Evolutionary conservation across 2,329 filamentous ascomycete species (phyloP).

Genomic region (Sphaerulina populicola): DNA sequence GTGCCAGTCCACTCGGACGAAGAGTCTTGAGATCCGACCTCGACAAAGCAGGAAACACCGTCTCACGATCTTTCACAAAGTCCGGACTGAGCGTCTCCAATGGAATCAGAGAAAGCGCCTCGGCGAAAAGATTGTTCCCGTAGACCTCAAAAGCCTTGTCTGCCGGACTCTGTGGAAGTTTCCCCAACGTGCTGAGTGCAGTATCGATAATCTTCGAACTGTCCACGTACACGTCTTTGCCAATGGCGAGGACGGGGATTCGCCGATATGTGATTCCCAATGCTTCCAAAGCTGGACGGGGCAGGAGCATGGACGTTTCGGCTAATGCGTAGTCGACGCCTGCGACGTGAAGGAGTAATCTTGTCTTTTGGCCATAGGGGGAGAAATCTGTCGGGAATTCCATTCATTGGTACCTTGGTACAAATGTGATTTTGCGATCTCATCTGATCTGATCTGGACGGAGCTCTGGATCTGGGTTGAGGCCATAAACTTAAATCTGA

Average conservation of each 20-base stretch:
- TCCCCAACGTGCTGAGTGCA: conserved; percentile 13
- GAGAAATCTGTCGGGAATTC: conserved; percentile 19
- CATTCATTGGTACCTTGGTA: no score
- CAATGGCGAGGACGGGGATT: conserved; percentile 29
- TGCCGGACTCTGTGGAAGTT: conserved; percentile 18
- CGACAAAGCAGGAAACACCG: conserved; percentile 24
- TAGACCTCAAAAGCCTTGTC: conserved; percentile 28
- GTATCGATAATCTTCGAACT: conserved; percentile 22
- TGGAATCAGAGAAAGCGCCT: conserved; percentile 22
- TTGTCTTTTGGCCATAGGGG: conserved; percentile 28
- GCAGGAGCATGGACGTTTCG: conserved; percentile 26
- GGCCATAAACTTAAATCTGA: no score
- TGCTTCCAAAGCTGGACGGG: conserved; percentile 27
- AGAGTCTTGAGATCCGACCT: conserved; percentile 21
- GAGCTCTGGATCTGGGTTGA: no score
- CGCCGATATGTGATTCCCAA: conserved; percentile 30
- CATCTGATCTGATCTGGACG: no score
- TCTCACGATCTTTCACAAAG: conserved; percentile 26
- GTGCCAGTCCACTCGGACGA: conserved; percentile 21
- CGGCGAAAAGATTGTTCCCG: conserved; percentile 23
- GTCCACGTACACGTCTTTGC: conserved; percentile 30
- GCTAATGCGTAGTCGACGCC: conserved; percentile 22
- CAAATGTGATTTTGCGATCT: no score
- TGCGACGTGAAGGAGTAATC: conserved; percentile 21
- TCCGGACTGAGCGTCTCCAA: conserved; percentile 17